phyloP scores from a whole-genome alignment of 2,329 filamentous ascomycete genomes.

The Clarireedia paspali region DNA sequence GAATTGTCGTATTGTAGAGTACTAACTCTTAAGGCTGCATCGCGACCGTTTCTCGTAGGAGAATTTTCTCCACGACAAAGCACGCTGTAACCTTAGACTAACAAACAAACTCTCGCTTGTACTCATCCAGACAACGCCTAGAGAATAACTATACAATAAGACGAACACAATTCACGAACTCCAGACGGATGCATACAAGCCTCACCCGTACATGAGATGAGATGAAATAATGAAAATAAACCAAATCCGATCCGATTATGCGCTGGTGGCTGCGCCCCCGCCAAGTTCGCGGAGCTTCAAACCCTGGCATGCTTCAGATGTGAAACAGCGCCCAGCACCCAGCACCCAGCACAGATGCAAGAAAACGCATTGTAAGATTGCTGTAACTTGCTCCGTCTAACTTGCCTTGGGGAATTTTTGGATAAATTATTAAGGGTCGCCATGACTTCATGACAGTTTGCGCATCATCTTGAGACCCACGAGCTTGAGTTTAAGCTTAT shows the following conservation, averaged over 20 bases:
- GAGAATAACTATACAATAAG: not conserved
- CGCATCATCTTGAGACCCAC: not conserved
- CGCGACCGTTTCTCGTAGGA: too few species aligned
- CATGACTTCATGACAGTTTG: not conserved
- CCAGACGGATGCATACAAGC: not conserved
- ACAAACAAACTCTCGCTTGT: too few species aligned
- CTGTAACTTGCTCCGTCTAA: too few species aligned
- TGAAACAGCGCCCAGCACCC: not conserved
- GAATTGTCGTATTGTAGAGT: too few species aligned
- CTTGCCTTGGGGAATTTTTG: too few species aligned
- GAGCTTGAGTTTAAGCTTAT: not conserved
- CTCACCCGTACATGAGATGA: not conserved
- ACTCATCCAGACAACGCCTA: too few species aligned
- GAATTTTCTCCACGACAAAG: too few species aligned
- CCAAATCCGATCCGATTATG: not conserved
- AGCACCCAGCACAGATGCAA: not conserved
- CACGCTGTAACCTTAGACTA: too few species aligned
- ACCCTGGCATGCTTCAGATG: not conserved
- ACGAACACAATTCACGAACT: not conserved
- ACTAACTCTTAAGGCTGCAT: too few species aligned
- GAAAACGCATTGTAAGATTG: too few species aligned
- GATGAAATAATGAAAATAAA: not conserved
- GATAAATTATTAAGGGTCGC: not conserved
- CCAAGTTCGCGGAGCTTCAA: not conserved
- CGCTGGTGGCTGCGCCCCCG: not conserved